phyloP scores from a whole-genome alignment of 177 flowering plant species.

The Tripterygium wilfordii region DNA sequence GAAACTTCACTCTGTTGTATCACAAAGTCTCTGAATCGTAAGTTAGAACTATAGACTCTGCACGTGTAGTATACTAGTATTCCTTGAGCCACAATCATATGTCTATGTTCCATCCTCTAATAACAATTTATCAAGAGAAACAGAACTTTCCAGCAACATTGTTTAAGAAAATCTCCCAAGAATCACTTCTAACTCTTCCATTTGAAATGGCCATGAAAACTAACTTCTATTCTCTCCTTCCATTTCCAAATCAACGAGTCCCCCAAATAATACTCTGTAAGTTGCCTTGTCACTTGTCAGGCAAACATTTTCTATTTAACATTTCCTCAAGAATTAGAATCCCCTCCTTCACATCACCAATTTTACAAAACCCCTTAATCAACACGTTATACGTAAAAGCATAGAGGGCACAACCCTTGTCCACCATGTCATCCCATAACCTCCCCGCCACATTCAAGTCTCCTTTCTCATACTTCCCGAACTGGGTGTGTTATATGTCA shows the following conservation, averaged over 20 bases:
- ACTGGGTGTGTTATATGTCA: conserved; percentile 68
- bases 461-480: conserved; percentile 61
- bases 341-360: conserved; percentile 57
- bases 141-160: conserved; percentile 17
- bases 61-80: too few relatives aligned
- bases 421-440: conserved; percentile 85
- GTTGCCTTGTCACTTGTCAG: conserved; percentile 59
- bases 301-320: conserved; percentile 55
- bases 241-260: conserved; percentile 24
- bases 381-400: conserved; percentile 49
- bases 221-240: conserved; percentile 25
- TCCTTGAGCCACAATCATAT: too few relatives aligned
- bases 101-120: conserved; percentile 8
- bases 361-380: conserved; percentile 51
- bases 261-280: conserved; percentile 33
- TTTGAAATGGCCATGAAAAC: conserved; percentile 28
- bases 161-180: conserved; percentile 47
- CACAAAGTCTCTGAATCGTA: too few relatives aligned
- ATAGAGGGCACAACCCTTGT: conserved; percentile 47
- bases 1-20: too few relatives aligned
- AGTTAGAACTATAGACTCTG: too few relatives aligned
- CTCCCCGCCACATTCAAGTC: conserved; percentile 52
- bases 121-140: conserved; percentile 22
- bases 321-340: conserved; percentile 67
- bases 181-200: conserved; percentile 31